These are phyloP conservation scores for Cercospora sp. DNA, from an alignment of 2,329 filamentous ascomycete genomes.

Conservation along the genomic window DNA sequence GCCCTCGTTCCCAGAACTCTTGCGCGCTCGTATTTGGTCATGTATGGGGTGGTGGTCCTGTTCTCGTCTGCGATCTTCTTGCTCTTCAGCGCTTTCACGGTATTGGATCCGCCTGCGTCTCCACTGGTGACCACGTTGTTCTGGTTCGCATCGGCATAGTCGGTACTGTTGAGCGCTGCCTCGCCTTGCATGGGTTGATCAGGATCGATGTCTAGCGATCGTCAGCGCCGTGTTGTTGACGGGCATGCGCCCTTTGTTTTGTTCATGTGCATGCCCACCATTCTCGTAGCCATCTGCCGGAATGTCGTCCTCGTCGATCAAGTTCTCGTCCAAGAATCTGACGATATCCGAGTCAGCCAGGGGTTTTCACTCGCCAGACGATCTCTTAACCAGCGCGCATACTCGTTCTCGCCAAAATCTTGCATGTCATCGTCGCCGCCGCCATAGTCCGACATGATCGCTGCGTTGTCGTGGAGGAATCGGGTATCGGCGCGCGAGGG, in stretches of 20 bases:
- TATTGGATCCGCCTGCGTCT: constrained; percentile 48
- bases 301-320: constrained; percentile 53
- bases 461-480: neutral
- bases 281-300: constrained; percentile 55
- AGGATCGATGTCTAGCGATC: constrained; percentile 30
- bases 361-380: neutral
- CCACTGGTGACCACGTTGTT: constrained; percentile 51
- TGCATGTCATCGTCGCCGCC: constrained; percentile 43
- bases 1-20: constrained; percentile 90
- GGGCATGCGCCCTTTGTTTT: neutral
- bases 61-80: constrained; percentile 90
- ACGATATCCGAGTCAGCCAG: constrained; percentile 5
- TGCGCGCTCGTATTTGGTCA: constrained; percentile 98
- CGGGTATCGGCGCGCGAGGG: neutral
- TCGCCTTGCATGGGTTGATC: constrained; percentile 18
- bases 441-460: constrained; percentile 49
- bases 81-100: constrained; percentile 60
- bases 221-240: constrained; percentile 11
- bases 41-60: constrained; percentile 91
- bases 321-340: constrained; percentile 41
- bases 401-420: constrained; percentile 40
- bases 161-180: constrained; percentile 30
- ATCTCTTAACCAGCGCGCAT: constrained; percentile 15
- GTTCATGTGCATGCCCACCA: constrained; percentile 15
- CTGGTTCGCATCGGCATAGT: constrained; percentile 35